Evolutionary conservation across 305 asterid species (phyloP).

Genomic region (Rubia occidens): DNA sequence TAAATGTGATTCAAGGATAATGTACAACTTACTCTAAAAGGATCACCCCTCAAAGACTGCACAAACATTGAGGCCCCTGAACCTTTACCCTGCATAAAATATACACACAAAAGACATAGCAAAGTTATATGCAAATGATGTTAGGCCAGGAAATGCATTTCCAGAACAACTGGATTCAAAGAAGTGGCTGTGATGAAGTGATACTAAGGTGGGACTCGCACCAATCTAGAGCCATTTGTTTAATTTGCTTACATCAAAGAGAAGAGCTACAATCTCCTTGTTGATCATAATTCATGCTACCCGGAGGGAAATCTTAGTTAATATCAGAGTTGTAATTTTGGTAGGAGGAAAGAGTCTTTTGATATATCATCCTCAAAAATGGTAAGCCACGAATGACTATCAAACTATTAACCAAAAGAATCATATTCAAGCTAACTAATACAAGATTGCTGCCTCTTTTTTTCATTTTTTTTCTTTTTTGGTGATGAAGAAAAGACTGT

Average conservation of each 20-base stretch:
- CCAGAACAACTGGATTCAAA: background rate
- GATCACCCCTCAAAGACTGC: constrained; percentile 92
- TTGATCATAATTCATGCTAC: background rate
- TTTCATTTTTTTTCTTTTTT: too few relatives aligned
- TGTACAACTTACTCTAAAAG: constrained; percentile 60
- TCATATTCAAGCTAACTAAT: background rate
- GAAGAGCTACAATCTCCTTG: background rate
- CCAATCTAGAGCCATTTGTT: constrained; percentile 1
- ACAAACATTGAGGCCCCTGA: constrained; percentile 85
- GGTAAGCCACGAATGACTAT: background rate
- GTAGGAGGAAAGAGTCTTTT: background rate
- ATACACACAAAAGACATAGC: constrained; percentile 4
- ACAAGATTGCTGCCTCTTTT: background rate
- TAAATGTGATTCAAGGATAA: constrained; percentile 7
- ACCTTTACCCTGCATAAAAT: constrained; percentile 67
- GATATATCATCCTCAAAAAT: background rate
- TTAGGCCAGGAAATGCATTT: background rate
- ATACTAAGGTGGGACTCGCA: background rate
- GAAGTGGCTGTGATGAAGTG: background rate
- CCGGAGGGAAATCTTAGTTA: background rate
- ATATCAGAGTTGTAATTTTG: background rate
- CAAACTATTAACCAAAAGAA: background rate
- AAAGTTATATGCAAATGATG: background rate
- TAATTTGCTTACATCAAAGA: background rate
- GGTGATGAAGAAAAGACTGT: background rate